Base-by-base conservation (phyloP, 75 land plant genomes). In the Ceratopteris richardii region DNA sequence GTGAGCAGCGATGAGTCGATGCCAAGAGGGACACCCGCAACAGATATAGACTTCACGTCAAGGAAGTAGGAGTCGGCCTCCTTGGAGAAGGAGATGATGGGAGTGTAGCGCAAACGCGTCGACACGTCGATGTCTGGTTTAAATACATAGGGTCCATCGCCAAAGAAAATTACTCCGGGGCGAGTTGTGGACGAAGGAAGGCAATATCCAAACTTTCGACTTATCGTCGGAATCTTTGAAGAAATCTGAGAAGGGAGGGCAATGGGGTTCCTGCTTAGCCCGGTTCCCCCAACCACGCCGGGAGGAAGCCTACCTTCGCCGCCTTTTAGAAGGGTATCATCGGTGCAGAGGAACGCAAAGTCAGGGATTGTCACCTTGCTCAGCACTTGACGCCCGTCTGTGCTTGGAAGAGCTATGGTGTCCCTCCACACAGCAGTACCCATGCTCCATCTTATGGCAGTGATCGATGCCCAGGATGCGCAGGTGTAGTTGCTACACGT, bases 201-300 rank as follows among this genome's bases (percentile, higher is more conserved):
- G 42, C 42, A 40, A 14, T 40, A 40, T 9, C 13, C 9, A 14
- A 40, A 40, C 42, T 40, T 48, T 2, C 57, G 47, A 2, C 16
- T 12, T 12, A 76, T 29, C 43, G 66, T 51, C 28, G 68, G 3
- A 17, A 46, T 54, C 5, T 56, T 55, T 0, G 66, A 11, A 0
- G 80, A 18, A 1, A 84, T 69, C 63, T 84, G 87, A 16, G 69
- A 31, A 14, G 80, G 73, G 10, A 80, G 53, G 1, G 78, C 62
- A 17, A 77, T 51, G 13, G 42, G 17, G 0, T 77, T 37, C 7
- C 79, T 56, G 39, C 75, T 70, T 16, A 84, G 27, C 1, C 83
- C 87, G 6, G 58, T 67, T 5, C 65, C 40, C 0, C 87, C 87
- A 16, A 53, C 33, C 0, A 62, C 74, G 14, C 50, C 52, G 50